These are phyloP conservation scores for Alternaria gaisen DNA, from an alignment of 2,329 filamentous ascomycete genomes.

Conservation along the genomic window DNA sequence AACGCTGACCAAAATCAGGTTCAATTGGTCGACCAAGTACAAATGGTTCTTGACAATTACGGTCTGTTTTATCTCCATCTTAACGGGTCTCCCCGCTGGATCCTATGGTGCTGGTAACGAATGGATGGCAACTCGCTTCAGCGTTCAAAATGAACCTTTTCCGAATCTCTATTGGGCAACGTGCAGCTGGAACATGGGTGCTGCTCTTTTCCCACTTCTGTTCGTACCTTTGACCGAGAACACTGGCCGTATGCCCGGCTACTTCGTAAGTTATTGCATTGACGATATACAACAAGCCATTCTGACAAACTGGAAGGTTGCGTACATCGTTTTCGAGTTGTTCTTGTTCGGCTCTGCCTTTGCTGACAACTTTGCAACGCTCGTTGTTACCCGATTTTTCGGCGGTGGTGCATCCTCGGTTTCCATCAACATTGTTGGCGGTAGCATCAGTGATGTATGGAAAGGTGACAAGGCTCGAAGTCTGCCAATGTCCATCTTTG, in stretches of 20 bases:
- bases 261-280: conserved; percentile 41
- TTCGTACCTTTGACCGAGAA: conserved; percentile 55
- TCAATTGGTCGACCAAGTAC: conserved; percentile 53
- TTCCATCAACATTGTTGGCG: conserved; percentile 51
- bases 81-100: conserved; percentile 54
- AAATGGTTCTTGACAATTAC: conserved; percentile 55
- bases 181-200: conserved; percentile 53
- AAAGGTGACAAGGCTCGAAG: conserved; percentile 53
- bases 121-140: conserved; percentile 48
- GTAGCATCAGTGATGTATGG: conserved; percentile 48
- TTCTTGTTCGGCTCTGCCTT: conserved; percentile 55
- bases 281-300: neutral
- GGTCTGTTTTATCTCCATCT: conserved; percentile 55
- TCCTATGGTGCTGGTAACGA: conserved; percentile 51
- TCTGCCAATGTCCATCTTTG: conserved; percentile 57
- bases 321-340: conserved; percentile 54
- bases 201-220: conserved; percentile 52
- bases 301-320: conserved; percentile 21
- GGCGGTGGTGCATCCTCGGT: conserved; percentile 56
- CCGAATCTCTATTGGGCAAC: conserved; percentile 52
- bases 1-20: conserved; percentile 28
- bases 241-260: conserved; percentile 56
- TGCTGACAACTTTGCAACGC: conserved; percentile 55
- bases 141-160: conserved; percentile 49
- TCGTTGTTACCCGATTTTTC: conserved; percentile 56